Evolutionary conservation across 805 yeast species (phyloP), one percentile per base, ranked within the genome.

Genomic region (Cyberlindnera mycetangii): DNA sequence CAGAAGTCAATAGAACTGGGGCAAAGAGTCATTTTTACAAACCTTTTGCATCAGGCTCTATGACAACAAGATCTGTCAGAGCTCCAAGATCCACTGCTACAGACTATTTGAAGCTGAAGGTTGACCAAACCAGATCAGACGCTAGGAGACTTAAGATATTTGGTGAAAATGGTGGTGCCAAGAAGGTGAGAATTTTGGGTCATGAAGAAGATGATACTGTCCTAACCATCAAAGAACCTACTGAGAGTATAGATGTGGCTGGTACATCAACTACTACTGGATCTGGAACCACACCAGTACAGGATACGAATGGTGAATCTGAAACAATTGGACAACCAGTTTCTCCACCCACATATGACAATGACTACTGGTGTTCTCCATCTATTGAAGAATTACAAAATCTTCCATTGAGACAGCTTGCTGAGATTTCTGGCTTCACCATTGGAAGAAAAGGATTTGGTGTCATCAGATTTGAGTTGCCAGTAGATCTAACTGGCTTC

Each of bases 351-450:
- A 21, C 28, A 2, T 25, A 30, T 15, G 42, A 46, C 7, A 33
- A 39, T 18, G 85, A 76, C 3, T 85, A 85, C 55, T 86, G 92
- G 89, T 79, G 87, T 49, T 71, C 83, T 0, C 95, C 93, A 1
- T 64, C 84, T 0, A 65, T 83, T 14, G 67, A 65, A 3, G 78
- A 75, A 24, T 65, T 86, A 3, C 50, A 71, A 0, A 50, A 59
- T 7, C 53, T 77, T 43, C 59, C 82, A 0, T 47, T 65, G 3
- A 69, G 74, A 30, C 76, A 79, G 37, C 69, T 85, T 17, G 52
- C 77, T 1, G 69, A 70, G 20, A 76, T 86, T 15, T 75, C 81
- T 17, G 76, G 80, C 53, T 85, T 85, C 54, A 75, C 81, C 6
- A 72, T 81, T 46, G 93, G 93, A 2, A 75, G 90, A 53, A 69